Conservation (phyloP, 805 yeast genomes). For the Candida nitratophila region DNA sequence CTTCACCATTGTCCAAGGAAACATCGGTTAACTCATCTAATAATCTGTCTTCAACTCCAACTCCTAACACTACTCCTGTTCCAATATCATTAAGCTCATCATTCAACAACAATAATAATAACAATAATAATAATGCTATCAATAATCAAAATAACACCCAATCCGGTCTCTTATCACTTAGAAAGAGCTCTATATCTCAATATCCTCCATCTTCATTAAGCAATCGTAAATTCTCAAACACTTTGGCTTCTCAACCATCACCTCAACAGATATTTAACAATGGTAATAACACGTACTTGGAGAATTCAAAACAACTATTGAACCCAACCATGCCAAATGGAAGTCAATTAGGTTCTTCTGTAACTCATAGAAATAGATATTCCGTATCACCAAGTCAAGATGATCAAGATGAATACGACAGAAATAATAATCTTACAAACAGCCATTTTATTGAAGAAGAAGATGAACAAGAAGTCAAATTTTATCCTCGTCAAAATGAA, state of each 20-base stretch:
- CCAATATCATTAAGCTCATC: conserved; percentile 8
- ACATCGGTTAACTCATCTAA: conserved; percentile 10
- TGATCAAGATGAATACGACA: too few species aligned
- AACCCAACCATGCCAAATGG: background rate
- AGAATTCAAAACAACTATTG: conserved; percentile 2
- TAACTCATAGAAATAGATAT: background rate
- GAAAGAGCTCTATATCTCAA: conserved; percentile 38
- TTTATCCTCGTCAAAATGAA: background rate
- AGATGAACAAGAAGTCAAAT: conserved; percentile 3
- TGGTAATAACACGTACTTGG: background rate
- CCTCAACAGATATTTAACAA: background rate
- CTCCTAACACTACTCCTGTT: conserved; percentile 5
- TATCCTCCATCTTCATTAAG: conserved; percentile 32
- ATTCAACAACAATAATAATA: conserved; percentile 1
- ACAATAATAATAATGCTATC: background rate
- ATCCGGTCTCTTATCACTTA: conserved; percentile 9
- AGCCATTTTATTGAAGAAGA: conserved; percentile 9
- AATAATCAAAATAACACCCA: background rate
- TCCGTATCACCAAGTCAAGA: background rate
- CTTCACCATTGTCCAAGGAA: conserved; percentile 13
- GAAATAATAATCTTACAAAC: background rate
- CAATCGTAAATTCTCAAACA: background rate
- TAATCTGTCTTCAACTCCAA: conserved; percentile 10
- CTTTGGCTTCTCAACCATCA: conserved; percentile 7
- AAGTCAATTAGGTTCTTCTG: background rate